Percentiles rank a stretch among this genome's conserved stretches.
Conservation (phyloP, 441 rosid genomes). For the Gossypium schwendimanii region DNA sequence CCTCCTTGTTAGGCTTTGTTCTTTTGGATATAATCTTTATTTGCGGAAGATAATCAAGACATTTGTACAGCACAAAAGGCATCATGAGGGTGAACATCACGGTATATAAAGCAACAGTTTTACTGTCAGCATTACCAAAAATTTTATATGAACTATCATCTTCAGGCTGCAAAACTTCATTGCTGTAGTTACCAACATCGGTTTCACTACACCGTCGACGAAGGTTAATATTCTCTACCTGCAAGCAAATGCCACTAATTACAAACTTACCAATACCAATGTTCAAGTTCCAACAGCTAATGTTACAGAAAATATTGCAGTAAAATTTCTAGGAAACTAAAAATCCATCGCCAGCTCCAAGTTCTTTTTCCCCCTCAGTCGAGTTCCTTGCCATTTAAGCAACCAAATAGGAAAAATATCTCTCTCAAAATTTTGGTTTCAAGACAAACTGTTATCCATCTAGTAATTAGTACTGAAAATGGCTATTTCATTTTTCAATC, state of each 20-base stretch:
- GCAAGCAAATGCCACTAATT: conserved; percentile 25
- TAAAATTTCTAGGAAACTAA: no score
- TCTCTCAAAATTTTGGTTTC: not conserved
- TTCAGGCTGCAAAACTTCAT: conserved; percentile 28
- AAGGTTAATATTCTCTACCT: conserved; percentile 61
- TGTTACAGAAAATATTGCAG: not conserved
- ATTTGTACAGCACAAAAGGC: conserved; percentile 65
- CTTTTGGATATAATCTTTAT: conserved; percentile 44
- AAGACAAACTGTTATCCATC: not conserved
- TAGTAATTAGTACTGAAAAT: not conserved
- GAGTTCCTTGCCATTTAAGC: not conserved
- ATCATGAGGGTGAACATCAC: conserved; percentile 45
- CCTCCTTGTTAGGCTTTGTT: conserved; percentile 49
- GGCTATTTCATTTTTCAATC: not conserved
- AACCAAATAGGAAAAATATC: not conserved
- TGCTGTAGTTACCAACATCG: conserved; percentile 24
- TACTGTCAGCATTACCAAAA: conserved; percentile 42
- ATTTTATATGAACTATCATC: conserved; percentile 19
- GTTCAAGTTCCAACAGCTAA: not conserved
- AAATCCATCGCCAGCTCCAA: no score
- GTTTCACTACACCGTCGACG: conserved; percentile 31
- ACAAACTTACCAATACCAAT: conserved; percentile 3
- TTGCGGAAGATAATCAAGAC: conserved; percentile 57
- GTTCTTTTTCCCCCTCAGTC: not conserved
- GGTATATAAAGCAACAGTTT: conserved; percentile 54